Conservation (phyloP, 495 filamentous ascomycete genomes). For the Penicillium cosmopolitanum region DNA sequence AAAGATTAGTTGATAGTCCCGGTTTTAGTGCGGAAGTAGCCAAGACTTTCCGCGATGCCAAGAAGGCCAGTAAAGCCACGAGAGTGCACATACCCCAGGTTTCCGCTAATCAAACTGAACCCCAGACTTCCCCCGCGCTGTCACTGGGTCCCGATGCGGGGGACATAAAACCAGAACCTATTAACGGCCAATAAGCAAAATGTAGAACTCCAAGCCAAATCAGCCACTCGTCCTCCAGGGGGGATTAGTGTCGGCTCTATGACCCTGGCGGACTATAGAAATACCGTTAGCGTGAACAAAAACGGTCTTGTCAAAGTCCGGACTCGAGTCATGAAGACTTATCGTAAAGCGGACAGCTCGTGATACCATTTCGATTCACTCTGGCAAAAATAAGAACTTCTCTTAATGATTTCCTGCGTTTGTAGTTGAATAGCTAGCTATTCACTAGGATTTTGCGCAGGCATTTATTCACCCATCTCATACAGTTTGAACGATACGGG, state of each 20-base stretch:
- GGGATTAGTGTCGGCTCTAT: not conserved
- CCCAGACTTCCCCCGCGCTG: constrained; percentile 1
- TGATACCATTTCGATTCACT: too few relatives aligned
- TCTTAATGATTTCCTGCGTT: too few relatives aligned
- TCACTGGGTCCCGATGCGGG: not conserved
- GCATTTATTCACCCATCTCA: too few relatives aligned
- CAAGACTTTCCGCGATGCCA: not conserved
- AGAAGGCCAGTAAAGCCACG: not conserved
- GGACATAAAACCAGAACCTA: not conserved
- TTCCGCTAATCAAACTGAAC: not conserved
- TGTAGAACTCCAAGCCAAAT: not conserved
- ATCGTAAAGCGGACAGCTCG: too few relatives aligned
- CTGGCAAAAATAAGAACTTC: too few relatives aligned
- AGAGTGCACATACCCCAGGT: constrained; percentile 2
- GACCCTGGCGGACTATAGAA: not conserved
- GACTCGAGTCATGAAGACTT: not conserved
- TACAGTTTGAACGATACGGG: too few relatives aligned
- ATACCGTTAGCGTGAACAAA: not conserved
- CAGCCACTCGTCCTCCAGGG: not conserved
- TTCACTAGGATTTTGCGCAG: too few relatives aligned
- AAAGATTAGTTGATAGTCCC: not conserved
- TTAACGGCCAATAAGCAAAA: not conserved
- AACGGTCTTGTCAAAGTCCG: not conserved
- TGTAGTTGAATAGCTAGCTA: too few relatives aligned
- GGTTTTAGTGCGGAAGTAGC: not conserved